Evolutionary conservation across 2,329 filamentous ascomycete species (phyloP).

Genomic region (Fusarium falciforme): DNA sequence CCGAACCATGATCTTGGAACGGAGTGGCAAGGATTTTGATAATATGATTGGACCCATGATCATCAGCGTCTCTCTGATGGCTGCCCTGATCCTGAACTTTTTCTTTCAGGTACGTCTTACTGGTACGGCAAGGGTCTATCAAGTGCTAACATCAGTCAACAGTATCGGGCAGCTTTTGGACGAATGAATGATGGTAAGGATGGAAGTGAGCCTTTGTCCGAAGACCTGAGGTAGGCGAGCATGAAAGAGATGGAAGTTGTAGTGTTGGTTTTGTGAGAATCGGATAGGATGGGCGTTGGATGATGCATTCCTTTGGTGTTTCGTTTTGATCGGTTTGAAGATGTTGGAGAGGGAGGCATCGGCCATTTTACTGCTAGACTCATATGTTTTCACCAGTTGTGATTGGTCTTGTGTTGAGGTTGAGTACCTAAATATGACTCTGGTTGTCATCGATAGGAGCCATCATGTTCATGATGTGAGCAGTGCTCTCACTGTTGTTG

Average conservation of each 20-base stretch:
- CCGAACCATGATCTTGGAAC: slow-evolving; percentile 80
- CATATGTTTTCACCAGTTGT: not conserved
- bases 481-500: not conserved
- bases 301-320: slow-evolving; percentile 30
- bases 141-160: slow-evolving; percentile 21
- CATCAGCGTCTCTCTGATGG: slow-evolving; percentile 81
- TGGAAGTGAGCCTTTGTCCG: slow-evolving; percentile 29
- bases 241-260: slow-evolving; percentile 11
- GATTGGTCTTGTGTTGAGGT: not conserved
- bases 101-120: slow-evolving; percentile 76
- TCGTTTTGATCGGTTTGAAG: not conserved
- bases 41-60: slow-evolving; percentile 86
- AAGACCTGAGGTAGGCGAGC: slow-evolving; percentile 46
- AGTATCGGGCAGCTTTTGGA: slow-evolving; percentile 50
- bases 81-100: slow-evolving; percentile 88
- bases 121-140: not conserved
- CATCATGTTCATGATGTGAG: not conserved
- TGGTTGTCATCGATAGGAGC: not conserved
- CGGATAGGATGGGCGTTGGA: slow-evolving; percentile 28
- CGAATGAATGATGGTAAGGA: slow-evolving; percentile 39
- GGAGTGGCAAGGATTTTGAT: slow-evolving; percentile 94
- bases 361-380: slow-evolving; percentile 1
- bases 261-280: slow-evolving; percentile 15
- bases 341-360: not conserved
- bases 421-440: not conserved